These are phyloP conservation scores for Papilionanthe hybrid DNA, from an alignment of 116 monocot genomes.

Conservation along the genomic window DNA sequence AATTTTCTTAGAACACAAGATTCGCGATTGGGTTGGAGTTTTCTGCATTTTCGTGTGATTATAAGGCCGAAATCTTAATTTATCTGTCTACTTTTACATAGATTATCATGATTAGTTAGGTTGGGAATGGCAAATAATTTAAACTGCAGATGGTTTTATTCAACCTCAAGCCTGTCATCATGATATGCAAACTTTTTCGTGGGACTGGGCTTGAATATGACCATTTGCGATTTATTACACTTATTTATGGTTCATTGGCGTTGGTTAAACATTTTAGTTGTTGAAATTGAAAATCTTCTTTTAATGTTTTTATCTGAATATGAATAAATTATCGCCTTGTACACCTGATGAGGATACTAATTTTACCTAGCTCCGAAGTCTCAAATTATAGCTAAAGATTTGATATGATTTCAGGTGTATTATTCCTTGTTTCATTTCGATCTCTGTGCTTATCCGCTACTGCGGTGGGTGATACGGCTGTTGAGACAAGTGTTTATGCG, in stretches of 20 bases:
- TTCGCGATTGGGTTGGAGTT: not conserved
- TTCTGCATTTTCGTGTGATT: not conserved
- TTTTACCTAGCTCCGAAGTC: not conserved
- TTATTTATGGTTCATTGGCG: not conserved
- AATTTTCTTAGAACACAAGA: not conserved
- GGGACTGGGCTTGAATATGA: not conserved
- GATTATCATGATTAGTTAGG: not conserved
- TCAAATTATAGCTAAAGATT: not conserved
- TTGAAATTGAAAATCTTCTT: not conserved
- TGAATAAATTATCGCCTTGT: not conserved
- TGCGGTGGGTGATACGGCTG: conserved; percentile 30
- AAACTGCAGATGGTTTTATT: not conserved
- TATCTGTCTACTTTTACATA: not conserved
- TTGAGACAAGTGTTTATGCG: conserved; percentile 35
- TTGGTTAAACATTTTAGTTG: not conserved
- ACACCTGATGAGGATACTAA: not conserved
- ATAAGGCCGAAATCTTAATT: not conserved
- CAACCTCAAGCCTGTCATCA: not conserved
- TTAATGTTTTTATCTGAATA: not conserved
- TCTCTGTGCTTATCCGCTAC: conserved; percentile 10
- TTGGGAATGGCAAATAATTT: not conserved
- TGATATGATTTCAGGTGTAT: conserved; percentile 13
- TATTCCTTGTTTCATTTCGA: conserved; percentile 10
- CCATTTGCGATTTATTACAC: not conserved
- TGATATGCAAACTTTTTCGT: not conserved